Evolutionary conservation across 177 flowering plant genomes (phyloP).

Genomic region (Vitis hybrid): DNA sequence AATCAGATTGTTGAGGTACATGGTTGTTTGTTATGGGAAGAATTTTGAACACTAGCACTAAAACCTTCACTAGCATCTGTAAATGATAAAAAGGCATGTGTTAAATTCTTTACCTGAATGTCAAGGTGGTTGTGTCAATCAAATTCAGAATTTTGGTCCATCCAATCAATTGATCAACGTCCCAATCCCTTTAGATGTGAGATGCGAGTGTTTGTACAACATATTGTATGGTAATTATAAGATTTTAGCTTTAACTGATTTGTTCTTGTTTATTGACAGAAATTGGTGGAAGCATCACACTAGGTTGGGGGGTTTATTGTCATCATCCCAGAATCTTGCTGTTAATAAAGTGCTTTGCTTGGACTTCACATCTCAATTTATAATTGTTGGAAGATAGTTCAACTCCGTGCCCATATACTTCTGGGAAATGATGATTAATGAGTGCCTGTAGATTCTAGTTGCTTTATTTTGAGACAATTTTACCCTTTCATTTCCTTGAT

Average conservation of each 20-base stretch:
- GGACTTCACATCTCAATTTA: constrained; percentile 12
- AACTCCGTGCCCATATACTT: constrained; percentile 3
- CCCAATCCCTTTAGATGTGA: too few species aligned
- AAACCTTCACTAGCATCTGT: too few species aligned
- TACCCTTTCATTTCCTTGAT: constrained; percentile 1
- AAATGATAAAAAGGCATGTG: too few species aligned
- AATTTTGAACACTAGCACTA: too few species aligned
- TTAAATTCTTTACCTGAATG: too few species aligned
- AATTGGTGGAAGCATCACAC: constrained; percentile 38
- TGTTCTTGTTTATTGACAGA: constrained; percentile 32
- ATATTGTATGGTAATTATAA: not conserved
- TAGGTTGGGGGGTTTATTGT: constrained; percentile 19
- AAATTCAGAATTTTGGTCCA: not conserved
- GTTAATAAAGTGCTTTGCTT: constrained; percentile 30
- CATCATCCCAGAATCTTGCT: constrained; percentile 11
- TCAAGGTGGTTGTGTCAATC: not conserved
- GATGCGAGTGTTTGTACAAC: not conserved
- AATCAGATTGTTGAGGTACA: too few species aligned
- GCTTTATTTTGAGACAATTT: constrained; percentile 5
- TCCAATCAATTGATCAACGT: not conserved
- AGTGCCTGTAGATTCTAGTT: constrained; percentile 5
- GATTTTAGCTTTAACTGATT: not conserved
- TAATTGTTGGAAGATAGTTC: constrained; percentile 7
- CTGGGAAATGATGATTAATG: constrained; percentile 8
- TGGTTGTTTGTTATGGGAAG: too few species aligned